Conservation (phyloP, 2,329 filamentous ascomycete genomes). For the Phyllosticta paracitricarpa region DNA sequence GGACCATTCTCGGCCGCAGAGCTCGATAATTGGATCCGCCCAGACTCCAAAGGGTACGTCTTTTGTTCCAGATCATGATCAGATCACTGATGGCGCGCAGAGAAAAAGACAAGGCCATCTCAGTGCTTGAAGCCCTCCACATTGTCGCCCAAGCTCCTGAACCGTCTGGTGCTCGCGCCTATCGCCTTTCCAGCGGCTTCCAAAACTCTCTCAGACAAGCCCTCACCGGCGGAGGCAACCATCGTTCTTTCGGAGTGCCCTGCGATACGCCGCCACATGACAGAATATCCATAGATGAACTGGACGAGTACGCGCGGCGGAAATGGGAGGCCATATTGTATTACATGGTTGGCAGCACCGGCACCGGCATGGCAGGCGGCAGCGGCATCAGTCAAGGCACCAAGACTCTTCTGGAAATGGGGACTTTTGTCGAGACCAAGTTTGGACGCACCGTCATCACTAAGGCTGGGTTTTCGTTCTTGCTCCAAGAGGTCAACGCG, state of each 20-base stretch:
- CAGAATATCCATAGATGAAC: constrained; percentile 54
- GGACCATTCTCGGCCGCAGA: constrained; percentile 67
- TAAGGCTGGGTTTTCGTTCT: constrained; percentile 84
- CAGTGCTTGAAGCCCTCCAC: constrained; percentile 74
- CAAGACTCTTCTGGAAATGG: constrained; percentile 70
- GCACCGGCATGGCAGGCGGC: constrained; percentile 11
- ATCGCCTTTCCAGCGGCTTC: constrained; percentile 74
- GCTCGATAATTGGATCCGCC: constrained; percentile 77
- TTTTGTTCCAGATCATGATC: not conserved
- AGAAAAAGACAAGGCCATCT: constrained; percentile 74
- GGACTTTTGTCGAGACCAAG: constrained; percentile 62
- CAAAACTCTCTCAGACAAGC: constrained; percentile 73
- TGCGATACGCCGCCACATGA: constrained; percentile 54
- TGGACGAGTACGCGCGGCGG: constrained; percentile 75
- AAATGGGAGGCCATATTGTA: constrained; percentile 97
- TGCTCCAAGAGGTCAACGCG: constrained; percentile 89
- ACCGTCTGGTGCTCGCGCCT: constrained; percentile 54
- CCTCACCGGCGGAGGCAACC: constrained; percentile 74
- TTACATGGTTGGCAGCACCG: constrained; percentile 76
- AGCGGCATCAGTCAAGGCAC: constrained; percentile 49
- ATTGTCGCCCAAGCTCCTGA: constrained; percentile 56
- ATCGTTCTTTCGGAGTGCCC: constrained; percentile 85
- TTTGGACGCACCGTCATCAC: constrained; percentile 63
- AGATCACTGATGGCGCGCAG: constrained; percentile 30
- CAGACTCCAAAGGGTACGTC: constrained; percentile 47